Conservation (phyloP, 495 filamentous ascomycete species). For the Aspergillus steynii region DNA sequence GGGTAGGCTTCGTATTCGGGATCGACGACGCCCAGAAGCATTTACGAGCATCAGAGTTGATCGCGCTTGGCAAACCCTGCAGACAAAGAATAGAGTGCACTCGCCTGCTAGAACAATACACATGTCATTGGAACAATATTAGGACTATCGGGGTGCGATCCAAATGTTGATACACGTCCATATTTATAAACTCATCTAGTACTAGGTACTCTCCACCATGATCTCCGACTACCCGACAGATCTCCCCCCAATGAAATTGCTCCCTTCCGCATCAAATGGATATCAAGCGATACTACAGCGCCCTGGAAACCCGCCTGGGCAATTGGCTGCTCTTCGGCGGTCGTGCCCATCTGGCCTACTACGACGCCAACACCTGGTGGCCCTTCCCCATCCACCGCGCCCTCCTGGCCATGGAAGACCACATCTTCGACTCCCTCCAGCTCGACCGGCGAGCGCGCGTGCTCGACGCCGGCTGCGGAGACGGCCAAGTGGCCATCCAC, state of each 20-base stretch:
- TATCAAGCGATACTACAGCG: constrained; percentile 36
- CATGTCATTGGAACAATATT: too few species aligned
- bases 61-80: too few species aligned
- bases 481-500: constrained; percentile 49
- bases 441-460: constrained; percentile 40
- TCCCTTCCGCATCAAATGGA: constrained; percentile 1
- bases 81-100: too few species aligned
- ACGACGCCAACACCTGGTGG: constrained; percentile 39
- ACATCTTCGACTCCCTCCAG: constrained; percentile 37
- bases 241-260: too few species aligned
- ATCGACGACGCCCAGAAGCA: too few species aligned
- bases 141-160: too few species aligned
- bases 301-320: constrained; percentile 48
- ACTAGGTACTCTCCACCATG: neutral
- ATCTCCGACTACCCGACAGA: neutral
- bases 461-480: constrained; percentile 55
- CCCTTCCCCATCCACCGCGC: constrained; percentile 44
- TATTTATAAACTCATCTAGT: too few species aligned
- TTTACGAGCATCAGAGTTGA: too few species aligned
- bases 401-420: constrained; percentile 51
- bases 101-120: too few species aligned
- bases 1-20: too few species aligned
- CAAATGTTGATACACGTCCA: too few species aligned
- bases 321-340: constrained; percentile 49
- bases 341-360: constrained; percentile 52